A percentile compares a stretch with the other conserved stretches of the same genome.
Conservation (phyloP, 495 filamentous ascomycete species). For the Hyaloscypha bicolor region DNA sequence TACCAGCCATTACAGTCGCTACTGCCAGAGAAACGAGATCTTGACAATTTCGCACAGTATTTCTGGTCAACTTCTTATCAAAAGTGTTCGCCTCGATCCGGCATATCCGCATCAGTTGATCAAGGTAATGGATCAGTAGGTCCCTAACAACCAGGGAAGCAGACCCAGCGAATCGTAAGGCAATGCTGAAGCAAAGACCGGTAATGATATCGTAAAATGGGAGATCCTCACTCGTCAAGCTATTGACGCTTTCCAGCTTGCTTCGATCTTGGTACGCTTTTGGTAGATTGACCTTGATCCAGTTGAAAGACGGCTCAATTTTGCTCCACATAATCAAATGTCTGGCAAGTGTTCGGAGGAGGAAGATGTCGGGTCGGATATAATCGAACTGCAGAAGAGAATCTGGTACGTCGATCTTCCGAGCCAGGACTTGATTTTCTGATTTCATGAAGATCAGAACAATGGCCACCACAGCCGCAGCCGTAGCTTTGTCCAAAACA, state of each 20-base stretch:
- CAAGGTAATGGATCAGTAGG: constrained; percentile 79
- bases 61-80: constrained; percentile 77
- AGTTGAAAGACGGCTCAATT: constrained; percentile 68
- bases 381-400: constrained; percentile 91
- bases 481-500: constrained; percentile 87
- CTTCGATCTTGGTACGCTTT: constrained; percentile 59
- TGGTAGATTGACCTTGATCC: constrained; percentile 77
- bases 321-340: constrained; percentile 93
- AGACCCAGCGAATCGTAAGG: constrained; percentile 86
- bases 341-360: constrained; percentile 86
- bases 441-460: constrained; percentile 99
- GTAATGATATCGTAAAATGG: constrained; percentile 92
- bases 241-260: constrained; percentile 52
- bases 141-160: constrained; percentile 71
- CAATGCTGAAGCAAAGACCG: constrained; percentile 84
- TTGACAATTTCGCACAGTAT: constrained; percentile 86
- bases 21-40: constrained; percentile 78
- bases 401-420: constrained; percentile 91
- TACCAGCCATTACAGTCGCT: constrained; percentile 94
- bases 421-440: constrained; percentile 82
- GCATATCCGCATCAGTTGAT: constrained; percentile 82
- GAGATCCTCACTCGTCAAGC: constrained; percentile 74
- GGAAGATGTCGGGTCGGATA: constrained; percentile 87
- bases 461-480: constrained; percentile 85
- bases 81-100: constrained; percentile 68